These are phyloP conservation scores for Globisporangium uncinulatum DNA, from an alignment of 352 stramenopile genomes.

Conservation along the genomic window DNA sequence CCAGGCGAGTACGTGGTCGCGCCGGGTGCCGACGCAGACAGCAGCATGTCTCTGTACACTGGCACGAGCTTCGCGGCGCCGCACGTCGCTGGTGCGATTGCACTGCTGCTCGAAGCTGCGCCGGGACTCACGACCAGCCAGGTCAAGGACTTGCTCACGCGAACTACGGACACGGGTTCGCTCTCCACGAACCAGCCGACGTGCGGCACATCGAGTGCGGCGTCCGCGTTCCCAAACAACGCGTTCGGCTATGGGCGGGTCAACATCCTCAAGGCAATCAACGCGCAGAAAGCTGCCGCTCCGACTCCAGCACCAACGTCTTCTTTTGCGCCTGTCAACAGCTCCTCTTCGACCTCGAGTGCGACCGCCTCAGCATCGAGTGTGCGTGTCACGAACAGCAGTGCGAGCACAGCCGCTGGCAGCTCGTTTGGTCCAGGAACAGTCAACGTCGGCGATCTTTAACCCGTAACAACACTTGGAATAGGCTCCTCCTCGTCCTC, in stretches of 20 bases:
- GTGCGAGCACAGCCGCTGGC: not conserved
- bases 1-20: slow-evolving; percentile 29
- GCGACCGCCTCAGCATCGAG: not conserved
- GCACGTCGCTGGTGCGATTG: slow-evolving; percentile 31
- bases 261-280: slow-evolving; percentile 31
- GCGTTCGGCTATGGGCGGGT: slow-evolving; percentile 44
- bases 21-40: slow-evolving; percentile 6
- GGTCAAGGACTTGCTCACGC: slow-evolving; percentile 22
- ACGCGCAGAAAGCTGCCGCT: slow-evolving; percentile 9
- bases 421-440: slow-evolving; percentile 6
- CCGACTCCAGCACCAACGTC: not conserved
- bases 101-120: slow-evolving; percentile 29
- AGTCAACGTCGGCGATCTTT: slow-evolving; percentile 13
- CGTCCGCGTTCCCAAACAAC: slow-evolving; percentile 44
- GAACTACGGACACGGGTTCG: slow-evolving; percentile 11
- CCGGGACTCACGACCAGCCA: slow-evolving; percentile 16
- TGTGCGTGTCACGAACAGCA: not conserved
- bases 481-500: slow-evolving; percentile 11
- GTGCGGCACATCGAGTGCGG: slow-evolving; percentile 2
- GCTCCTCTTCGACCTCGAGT: not conserved
- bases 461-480: not conserved
- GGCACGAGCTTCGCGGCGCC: slow-evolving; percentile 38
- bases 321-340: not conserved
- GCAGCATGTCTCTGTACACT: slow-evolving; percentile 12
- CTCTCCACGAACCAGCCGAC: slow-evolving; percentile 9